Base-by-base conservation (phyloP, 2,329 filamentous ascomycete species). In the Alternaria dauci region DNA sequence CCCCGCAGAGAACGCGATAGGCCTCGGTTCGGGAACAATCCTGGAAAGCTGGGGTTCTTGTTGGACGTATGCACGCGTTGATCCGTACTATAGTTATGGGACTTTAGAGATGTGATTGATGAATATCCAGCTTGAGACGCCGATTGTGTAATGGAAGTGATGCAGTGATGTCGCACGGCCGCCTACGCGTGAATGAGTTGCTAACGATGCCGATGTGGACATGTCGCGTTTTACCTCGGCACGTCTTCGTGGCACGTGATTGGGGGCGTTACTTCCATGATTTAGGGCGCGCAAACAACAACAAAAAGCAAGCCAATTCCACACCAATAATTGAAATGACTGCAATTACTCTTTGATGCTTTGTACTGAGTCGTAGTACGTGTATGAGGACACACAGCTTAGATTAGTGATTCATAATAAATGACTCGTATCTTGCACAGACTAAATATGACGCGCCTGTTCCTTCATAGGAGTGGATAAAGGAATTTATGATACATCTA, bases 11-110 rank as follows among this genome's bases (percentile, higher is more conserved):
- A 25, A 50, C 51, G 56, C 42, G 44, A 47, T 51, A 25, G 46
- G 65, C 65, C 65, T 68, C 63, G 65, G 65, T 58, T 62, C 60
- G 57, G 61, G 12, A 23, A 30, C n/a, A 38, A 43, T 50, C 18
- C 51, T 59, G 50, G 62, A 38, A 43, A 55, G 23, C 51, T 59
- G 50, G 62, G 20, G 30, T n/a, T 12, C 8, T 18, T 36, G 1
- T 34, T 50, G 20, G 43, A 16, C 34, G 46, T n/a, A 4, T 36
- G 5, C n/a, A 8, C 20, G 20, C 23, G 46, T 8, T 14, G 6
- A 50, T 14, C 16, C 14, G 18, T 8, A 34, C 30, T 16, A n/a
- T 34, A 4, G n/a, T 4, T 9, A 9, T 36, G 23, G 23, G 20
- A 36, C 20, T 50, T 1, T 12, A 36, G 16, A 38, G 18, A 34